Base-by-base conservation (phyloP, 176 grass and related monocot species). In the Metroxylon sagu region DNA sequence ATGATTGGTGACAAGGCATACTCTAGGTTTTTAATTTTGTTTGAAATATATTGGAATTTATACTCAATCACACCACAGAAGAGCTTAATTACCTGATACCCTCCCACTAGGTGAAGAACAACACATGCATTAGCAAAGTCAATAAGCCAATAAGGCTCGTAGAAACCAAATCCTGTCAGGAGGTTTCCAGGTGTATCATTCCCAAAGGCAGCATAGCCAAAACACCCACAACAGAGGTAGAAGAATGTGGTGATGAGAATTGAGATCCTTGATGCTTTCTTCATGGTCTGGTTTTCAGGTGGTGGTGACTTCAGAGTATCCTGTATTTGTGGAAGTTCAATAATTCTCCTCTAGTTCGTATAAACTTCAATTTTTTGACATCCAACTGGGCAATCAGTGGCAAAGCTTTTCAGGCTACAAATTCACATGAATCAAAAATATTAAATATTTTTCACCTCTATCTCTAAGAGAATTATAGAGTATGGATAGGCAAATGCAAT, bases 191-290 rank as follows among this genome's bases (percentile, higher is more conserved):
- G 87, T 3, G 83, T 85, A 53, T 3, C 78, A 75, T 90, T 81
- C 53, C 92, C 92, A 59, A 96, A 90, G 60, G 92, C 77, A 10
- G 83, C 92, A 61, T 96, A 96, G 18, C 92, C 92, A 19, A 96
- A 63, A 67, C 75, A 90, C 15, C 92, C 83, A 25, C 86, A 89
- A 29, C 73, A 71, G 39, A 90, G 80, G 79, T 90, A 96, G 72
- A 90, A 90, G 66, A 90, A 79, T 50, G 86, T 82, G 65, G 86
- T 90, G 60, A 78, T 18, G 68, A 29, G 61, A 29, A 87, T 61
- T 62, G 80, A 75, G 16, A 59, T 56, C 71, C 54, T 82, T 1
- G 76, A 79, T 6, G 80, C 90, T 60, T 19, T 77, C 52, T 86
- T 89, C 90, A 95, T 95, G 59, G 86, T 95, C 57, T 84, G 53